Evolutionary conservation across 192 early-diverging fungal species (phyloP), one percentile per base, ranked within the genome.

Genomic region (Backusella westeae): DNA sequence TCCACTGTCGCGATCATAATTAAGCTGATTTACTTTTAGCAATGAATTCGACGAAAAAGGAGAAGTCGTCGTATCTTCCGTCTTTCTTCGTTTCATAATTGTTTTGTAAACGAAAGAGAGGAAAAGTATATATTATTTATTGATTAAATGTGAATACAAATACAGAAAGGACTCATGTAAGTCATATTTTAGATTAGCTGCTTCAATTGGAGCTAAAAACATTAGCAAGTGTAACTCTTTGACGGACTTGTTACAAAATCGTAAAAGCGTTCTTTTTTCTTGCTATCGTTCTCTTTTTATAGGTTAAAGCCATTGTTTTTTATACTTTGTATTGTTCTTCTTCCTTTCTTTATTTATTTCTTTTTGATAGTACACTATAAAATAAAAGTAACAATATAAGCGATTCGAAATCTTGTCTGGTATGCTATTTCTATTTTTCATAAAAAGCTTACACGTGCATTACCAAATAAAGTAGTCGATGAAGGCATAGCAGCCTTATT

Each of bases 1-100:
- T 29, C 77, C 77, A 69, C 77, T 78, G 71, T 78, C 77, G 42
- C 65, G 59, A 35, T 71, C 77, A 38, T 49, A 38, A 34, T n/a
- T n/a, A 71, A 44, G 21, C 26, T 49, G 41, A 17, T 26, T 71
- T 42, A 41, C 42, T 26, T 49, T 71, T 23, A 71, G 14, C 42
- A 23, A 32, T 19, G 39, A 46, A 19, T 9, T 29, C 0, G 70
- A 44, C 17, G 67, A 36, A 26, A 63, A 63, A 63, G 56, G 26
- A 12, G 23, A 63, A 3, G 21, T 63, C 12, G 26, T 63, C 26
- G 29, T 63, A 26, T 63, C 10, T 63, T 63, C 56, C n/a, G 23
- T 63, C 26, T 63, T 63, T 63, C 56, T 63, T 23, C 56, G 21
- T 12, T 63, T 63, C 56, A 29, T 63, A 26, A 26, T 10, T 63